Base-by-base conservation (phyloP, 1,284 basidiomycete species). In the Coniferiporia sulphurascens region DNA sequence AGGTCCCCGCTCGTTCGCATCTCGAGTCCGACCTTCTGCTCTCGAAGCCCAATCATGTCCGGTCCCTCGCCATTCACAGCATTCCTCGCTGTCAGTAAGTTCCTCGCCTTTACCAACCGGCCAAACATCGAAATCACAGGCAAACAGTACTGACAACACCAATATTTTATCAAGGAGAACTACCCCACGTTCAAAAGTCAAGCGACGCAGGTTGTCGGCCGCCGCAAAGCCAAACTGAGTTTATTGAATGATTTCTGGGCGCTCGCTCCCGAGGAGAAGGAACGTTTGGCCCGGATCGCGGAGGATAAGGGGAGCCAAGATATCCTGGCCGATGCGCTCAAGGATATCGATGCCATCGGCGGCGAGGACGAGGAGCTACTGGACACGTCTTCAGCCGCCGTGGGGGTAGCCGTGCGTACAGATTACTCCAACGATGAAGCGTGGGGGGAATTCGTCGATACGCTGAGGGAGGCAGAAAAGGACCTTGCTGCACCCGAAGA, bases 381-480 rank as follows among this genome's bases (percentile, higher is more conserved):
- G 21, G 17, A 7, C 2, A 45, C 52, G 22, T 36, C 38, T 52
- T 69, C 65, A 4, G 69, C 69, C 0, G 73, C 72, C 12, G 66
- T 76, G 41, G 88, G 87, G 17, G 67, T 90, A 60, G 68, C 90
- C 48, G 69, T 90, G 17, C 82, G 88, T 53, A 84, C 87, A 5
- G 86, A 91, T 67, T 89, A 79, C 66, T 75, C 81, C 1, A 72
- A 87, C 66, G 85, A 89, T 38, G 72, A 72, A 4, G 81, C 87
- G 3, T 91, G 88, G 88, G 66, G 72, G 19, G 63, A 67, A 0
- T 88, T 90, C 69, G 72, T 70, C 59, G 64, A 67, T 15, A 75
- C 76, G 62, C 71, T 91, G 9, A 73, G 75, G 52, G 76, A 74
- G 50, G 76, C 78, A 48, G 82, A 88, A 68, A 73, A 74, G 61